Base-by-base conservation (phyloP, 345 rosid species). In the Citrus trifoliata region DNA sequence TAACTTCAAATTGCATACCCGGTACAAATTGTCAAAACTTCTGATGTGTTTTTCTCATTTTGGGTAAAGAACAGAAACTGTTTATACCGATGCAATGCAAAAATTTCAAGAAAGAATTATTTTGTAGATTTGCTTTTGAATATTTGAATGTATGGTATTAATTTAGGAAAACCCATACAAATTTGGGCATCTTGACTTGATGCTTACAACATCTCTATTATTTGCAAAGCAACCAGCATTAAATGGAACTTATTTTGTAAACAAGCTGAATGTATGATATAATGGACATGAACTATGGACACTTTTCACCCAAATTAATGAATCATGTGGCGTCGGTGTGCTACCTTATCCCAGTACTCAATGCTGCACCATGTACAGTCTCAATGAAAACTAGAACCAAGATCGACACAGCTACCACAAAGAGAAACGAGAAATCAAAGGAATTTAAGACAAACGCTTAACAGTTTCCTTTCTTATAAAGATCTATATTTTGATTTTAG, bases 391-490 rank as follows among this genome's bases (percentile, higher is more conserved):
- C 42, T 10, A 7, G 8, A 65, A 65, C 22, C 62, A 28, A 27
- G 21, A 74, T 19, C 2, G 10, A 25, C 5, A 13, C 27, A 13
- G 7, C 24, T 58, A 22, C 28, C 46, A 30, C 33, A 7, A 48
- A 53, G 18, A 33, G 42, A 33, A 33, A 7, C 10, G 46, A 19
- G 37, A 46, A 68, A 60, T 40, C n/a, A 5, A 21, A 24, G 3
- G 7, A 38, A 16, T 7, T 19, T 48, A 2, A 22, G 42, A 55
- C 18, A 25, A 56, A 70, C 9, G 16, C 61, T 58, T 75, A 3
- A 13, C 30, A 53, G 1, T 59, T 78, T 76, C 71, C 24, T 25
- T 75, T 46, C 22, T 22, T 67, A 40, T n/a, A 61, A 74, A 79
- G 71, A 37, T 75, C 68, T 76, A 73, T 64, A 46, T 12, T 46